Evolutionary conservation across 805 yeast genomes (phyloP), one percentile per base, ranked within the genome.

Genomic region (Ogataea corticis): DNA sequence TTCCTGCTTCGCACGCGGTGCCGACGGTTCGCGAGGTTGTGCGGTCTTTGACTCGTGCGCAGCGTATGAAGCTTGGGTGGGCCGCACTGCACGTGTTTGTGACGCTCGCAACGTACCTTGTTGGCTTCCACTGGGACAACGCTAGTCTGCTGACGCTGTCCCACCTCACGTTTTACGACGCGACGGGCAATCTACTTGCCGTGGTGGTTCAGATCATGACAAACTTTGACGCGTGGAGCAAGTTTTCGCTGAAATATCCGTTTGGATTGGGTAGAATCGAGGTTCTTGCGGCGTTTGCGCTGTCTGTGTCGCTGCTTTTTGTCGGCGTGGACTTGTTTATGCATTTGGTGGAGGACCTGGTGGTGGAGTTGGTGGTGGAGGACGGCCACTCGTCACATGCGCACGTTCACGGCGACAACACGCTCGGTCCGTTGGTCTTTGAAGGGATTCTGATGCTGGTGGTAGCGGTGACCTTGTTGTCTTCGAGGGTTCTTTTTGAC

Each of bases 231-330:
- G 95, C 86, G 5, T 94, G 98, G 97, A 82, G 79, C 52, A 80
- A 78, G 45, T 79, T 91, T 6, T 86, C 96, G 1, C 71, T 94
- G 27, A 82, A 83, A 12, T 86, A 82, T 52, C 99, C 99, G 0
- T 92, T 92, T 71, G 99, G 98, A 0, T 70, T 92, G 19, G 96
- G 95, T n/a, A 73, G 99, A 47, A 74, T 87, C 13, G 97, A 92
- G 59, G 95, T 92, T 0, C 68, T 92, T 14, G 82, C 86, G 36
- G 95, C 96, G 2, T 91, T 91, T 69, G 96, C 95, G 0, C 70
- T 90, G 34, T 81, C 94, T 13, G 83, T 92, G 1, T 84, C 96
- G 1, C 75, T 92, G 49, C 72, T 91, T 18, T 92, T 91, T 77
- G 95, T 92, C 49, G 97, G 98, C 0, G 78, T 89, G 41, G 98